Conservation (phyloP, 106 monocot species). For the Dioscorea alata region DNA sequence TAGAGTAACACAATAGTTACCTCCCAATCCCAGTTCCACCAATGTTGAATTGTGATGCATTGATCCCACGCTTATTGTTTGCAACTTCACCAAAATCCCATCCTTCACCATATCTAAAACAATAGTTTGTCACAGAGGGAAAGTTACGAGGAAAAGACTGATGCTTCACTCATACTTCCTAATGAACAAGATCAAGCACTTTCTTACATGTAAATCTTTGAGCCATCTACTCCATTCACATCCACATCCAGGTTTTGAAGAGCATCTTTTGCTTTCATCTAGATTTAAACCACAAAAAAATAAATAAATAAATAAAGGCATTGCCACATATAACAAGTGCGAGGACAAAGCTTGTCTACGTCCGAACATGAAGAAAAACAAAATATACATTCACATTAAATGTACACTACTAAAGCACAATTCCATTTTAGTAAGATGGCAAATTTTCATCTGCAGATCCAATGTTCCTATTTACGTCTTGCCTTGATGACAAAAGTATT, state of each 20-base stretch:
- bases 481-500: no score
- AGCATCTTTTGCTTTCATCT: slow-evolving; percentile 69
- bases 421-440: no score
- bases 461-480: no score
- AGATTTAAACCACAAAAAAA: slow-evolving; percentile 3
- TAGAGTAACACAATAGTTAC: slow-evolving; percentile 17
- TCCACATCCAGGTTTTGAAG: slow-evolving; percentile 54
- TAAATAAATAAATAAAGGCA: neutral
- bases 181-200: neutral
- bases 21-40: slow-evolving; percentile 78
- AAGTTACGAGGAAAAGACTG: neutral
- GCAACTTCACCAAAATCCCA: slow-evolving; percentile 98
- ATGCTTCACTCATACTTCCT: neutral
- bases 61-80: slow-evolving; percentile 71
- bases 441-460: no score
- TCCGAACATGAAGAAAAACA: no score
- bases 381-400: no score
- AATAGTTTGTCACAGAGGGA: neutral
- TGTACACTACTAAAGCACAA: no score
- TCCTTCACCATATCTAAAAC: slow-evolving; percentile 81
- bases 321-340: no score
- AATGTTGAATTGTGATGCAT: slow-evolving; percentile 83
- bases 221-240: slow-evolving; percentile 74
- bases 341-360: no score
- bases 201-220: slow-evolving; percentile 76